Evolutionary conservation across 164 flowering plant species (phyloP).

Genomic region (Taxillus chinensis): DNA sequence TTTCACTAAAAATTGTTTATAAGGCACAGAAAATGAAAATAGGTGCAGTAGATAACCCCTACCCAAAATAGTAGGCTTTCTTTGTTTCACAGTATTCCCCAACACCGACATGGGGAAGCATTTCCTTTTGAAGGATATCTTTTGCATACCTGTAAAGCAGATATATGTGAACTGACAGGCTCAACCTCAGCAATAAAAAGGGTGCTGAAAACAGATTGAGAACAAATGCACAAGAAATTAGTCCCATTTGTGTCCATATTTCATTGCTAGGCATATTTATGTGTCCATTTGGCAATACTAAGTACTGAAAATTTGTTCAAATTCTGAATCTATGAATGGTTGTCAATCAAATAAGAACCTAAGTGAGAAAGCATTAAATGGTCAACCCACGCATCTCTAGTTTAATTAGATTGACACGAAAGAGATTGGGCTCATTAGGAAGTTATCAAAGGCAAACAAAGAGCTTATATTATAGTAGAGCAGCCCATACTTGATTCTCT

Average conservation of each 20-base stretch:
- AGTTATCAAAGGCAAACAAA: too few species aligned
- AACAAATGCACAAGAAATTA: background rate
- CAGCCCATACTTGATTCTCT: constrained; percentile 75
- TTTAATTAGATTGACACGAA: too few species aligned
- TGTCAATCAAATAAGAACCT: too few species aligned
- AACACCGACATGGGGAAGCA: constrained; percentile 98
- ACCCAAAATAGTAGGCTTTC: constrained; percentile 98
- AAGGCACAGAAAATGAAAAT: constrained; percentile 1
- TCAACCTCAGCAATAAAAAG: background rate
- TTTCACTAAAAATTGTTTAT: background rate
- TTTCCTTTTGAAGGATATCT: constrained; percentile 95
- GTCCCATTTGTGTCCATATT: too few species aligned
- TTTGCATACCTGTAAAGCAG: constrained; percentile 63
- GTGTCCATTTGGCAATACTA: too few species aligned
- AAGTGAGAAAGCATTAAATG: too few species aligned
- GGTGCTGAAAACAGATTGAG: background rate
- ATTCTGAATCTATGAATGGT: too few species aligned
- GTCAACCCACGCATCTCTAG: too few species aligned
- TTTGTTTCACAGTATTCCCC: constrained; percentile 96
- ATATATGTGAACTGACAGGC: background rate
- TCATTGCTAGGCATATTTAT: too few species aligned
- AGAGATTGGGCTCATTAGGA: too few species aligned
- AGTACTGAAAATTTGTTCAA: too few species aligned
- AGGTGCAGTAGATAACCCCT: constrained; percentile 3
- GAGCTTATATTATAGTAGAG: background rate